phyloP scores from a whole-genome alignment of 805 yeast genomes.

The Sugiyamaella boreocaroliniensis region DNA sequence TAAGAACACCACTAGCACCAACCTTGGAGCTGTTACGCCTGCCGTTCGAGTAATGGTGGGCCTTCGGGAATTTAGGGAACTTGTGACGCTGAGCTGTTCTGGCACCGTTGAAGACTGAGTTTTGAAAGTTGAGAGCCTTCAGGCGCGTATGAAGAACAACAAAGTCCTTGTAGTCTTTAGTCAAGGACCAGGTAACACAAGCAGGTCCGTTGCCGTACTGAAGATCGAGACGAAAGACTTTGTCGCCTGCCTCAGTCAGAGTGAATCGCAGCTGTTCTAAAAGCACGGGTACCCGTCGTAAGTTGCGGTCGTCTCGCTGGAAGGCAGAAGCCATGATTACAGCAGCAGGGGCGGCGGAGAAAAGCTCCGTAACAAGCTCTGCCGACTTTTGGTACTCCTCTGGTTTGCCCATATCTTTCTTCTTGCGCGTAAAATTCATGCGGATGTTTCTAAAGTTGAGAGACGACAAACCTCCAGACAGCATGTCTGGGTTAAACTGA shows the following conservation, averaged over 20 bases:
- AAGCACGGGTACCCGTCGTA: constrained; percentile 73
- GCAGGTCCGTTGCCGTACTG: constrained; percentile 87
- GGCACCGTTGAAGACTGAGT: constrained; percentile 22
- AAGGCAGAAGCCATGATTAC: constrained; percentile 69
- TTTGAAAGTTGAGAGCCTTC: constrained; percentile 45
- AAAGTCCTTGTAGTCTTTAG: constrained; percentile 66
- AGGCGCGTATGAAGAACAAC: constrained; percentile 63
- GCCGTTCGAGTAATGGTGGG: not conserved
- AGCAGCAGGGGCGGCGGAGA: constrained; percentile 23
- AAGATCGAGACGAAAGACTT: constrained; percentile 55
- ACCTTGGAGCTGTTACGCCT: not conserved
- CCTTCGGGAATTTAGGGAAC: constrained; percentile 34
- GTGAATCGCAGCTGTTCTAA: constrained; percentile 64
- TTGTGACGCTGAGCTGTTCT: constrained; percentile 25
- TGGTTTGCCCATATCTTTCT: constrained; percentile 17
- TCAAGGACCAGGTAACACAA: constrained; percentile 72
- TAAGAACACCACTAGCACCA: not conserved
- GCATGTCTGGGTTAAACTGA: constrained; percentile 14
- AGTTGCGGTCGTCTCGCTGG: constrained; percentile 54
- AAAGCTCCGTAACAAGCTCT: constrained; percentile 43
- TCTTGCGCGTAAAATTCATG: constrained; percentile 8
- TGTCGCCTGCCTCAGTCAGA: constrained; percentile 34
- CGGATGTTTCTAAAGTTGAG: constrained; percentile 15
- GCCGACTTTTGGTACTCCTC: constrained; percentile 26
- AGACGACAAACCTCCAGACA: constrained; percentile 9